Evolutionary conservation across 129 eudicot genomes (phyloP), one percentile per base, ranked within the genome.

Genomic region (Centrapalus pauciflorus): DNA sequence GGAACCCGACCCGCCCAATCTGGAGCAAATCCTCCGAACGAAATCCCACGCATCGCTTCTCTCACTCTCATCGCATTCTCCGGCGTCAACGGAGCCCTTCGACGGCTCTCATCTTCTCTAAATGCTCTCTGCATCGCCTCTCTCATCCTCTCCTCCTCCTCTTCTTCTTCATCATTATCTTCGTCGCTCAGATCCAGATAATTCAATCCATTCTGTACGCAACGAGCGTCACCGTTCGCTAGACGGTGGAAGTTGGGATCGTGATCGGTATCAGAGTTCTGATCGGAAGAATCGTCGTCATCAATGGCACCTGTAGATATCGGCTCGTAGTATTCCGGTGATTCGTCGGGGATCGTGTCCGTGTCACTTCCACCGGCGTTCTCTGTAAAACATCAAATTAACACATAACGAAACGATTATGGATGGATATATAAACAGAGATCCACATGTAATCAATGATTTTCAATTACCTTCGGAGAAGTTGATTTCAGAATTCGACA

Each of bases 21-120:
- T 2, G 98, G 96, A 69, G 89, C 67, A n/a, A 37, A 55, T 64
- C 96, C 98, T 35, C 78, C 73, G 24, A 92, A 88, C 29, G 91
- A 81, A 1, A 92, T 67, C 66, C 85, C 81, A 6, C 98, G 82
- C 98, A 92, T 92, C 14, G 98, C 96, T 71, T 88, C 96, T 87
- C 77, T 81, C 67, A 92, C 98, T 76, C 96, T 85, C 54, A 16
- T 26, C 26, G 95, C 78, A 73, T 88, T 88, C 74, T 88, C 98
- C 61, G 84, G 60, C 82, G 98, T 49, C 84, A 88, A 63, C 7
- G 96, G 98, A 54, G 98, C 96, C 55, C 82, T 77, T 20, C 98
- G 88, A 14, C 98, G 87, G 56, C 76, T 79, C 80, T 92, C 96
- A n/a, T 92, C 98, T 45, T 88, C 92, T 29, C 76, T 46, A 58